Base-by-base conservation (phyloP, 768 basidiomycete species). In the Tulasnella sp. region DNA sequence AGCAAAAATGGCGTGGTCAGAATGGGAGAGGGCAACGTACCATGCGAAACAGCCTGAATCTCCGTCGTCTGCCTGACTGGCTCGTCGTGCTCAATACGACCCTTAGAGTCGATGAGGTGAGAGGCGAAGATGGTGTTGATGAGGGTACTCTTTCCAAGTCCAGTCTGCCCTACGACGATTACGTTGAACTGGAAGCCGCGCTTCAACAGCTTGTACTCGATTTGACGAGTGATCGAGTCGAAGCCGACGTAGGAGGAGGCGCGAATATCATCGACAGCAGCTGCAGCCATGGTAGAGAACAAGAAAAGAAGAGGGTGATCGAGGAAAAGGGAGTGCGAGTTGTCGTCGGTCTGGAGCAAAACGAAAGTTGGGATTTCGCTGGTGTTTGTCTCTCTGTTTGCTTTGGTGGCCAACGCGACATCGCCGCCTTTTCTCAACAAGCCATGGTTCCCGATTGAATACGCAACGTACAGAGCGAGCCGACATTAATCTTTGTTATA, bases 71-170 rank as follows among this genome's bases (percentile, higher is more conserved):
- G 92, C 77, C 94, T 88, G 47, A 95, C 90, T 14, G 92, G 90
- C 77, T 94, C 93, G 73, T 95, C 91, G 9, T 93, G 81, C 74
- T 90, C 87, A 75, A 94, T 82, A 34, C 97, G 91, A 40, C 97
- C 96, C 86, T 99, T 98, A 42, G 94, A 92, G 83, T 97, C 95
- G 78, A 98, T 90, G 80, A 99, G 86, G 83, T 98, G 96, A 72
- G 95, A 96, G 74, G 97, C 96, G 79, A 99, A 99, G 81, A 99
- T 92, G 64, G 96, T 98, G 86, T 98, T 98, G 80, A 98, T 94
- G 78, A 99, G 84, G 62, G 96, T 99, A 78, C 95, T 97, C 85
- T 99, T 99, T 80, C 96, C 96, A 62, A 99, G 85, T 74, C 96
- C 96, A 67, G 95, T 98, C 84, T 96, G 96, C 69, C 95, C 96